Evolutionary conservation across 306 rosid species (phyloP).

Genomic region (Biancaea sappan): DNA sequence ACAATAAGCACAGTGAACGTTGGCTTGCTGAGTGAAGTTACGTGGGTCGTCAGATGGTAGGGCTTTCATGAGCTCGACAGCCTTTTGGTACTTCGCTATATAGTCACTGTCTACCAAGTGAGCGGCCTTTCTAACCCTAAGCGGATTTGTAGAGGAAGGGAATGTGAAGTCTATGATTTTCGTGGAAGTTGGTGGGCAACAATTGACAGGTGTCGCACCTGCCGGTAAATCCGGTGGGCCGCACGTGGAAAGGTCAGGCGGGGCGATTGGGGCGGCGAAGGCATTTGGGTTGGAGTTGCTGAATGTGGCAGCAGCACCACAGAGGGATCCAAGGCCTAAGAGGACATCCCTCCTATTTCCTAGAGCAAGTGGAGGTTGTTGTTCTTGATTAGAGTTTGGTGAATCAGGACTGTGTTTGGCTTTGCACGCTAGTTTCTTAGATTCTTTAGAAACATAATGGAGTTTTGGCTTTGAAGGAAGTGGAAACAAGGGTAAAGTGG

Average conservation of each 20-base stretch:
- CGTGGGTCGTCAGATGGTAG: slow-evolving; percentile 74
- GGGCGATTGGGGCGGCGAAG: slow-evolving; percentile 54
- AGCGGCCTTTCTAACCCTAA: slow-evolving; percentile 60
- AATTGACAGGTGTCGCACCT: slow-evolving; percentile 37
- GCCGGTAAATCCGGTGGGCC: slow-evolving; percentile 55
- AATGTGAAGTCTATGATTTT: slow-evolving; percentile 49
- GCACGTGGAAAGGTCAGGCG: slow-evolving; percentile 59
- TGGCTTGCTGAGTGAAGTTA: slow-evolving; percentile 66
- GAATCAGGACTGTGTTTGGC: slow-evolving; percentile 23
- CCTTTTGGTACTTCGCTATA: slow-evolving; percentile 54
- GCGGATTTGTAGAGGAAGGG: slow-evolving; percentile 20
- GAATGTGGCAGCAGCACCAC: slow-evolving; percentile 48
- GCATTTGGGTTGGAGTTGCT: slow-evolving; percentile 46
- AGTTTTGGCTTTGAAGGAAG: slow-evolving; percentile 18
- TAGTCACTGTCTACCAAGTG: slow-evolving; percentile 53
- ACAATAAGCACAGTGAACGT: slow-evolving; percentile 80
- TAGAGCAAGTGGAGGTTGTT: neutral
- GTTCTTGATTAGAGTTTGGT: slow-evolving; percentile 14
- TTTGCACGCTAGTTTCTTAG: slow-evolving; percentile 42
- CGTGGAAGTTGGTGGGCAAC: slow-evolving; percentile 65
- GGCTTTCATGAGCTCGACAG: slow-evolving; percentile 62
- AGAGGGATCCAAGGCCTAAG: slow-evolving; percentile 68
- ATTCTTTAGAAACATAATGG: neutral
- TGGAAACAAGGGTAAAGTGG: slow-evolving; percentile 22
- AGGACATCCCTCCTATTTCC: slow-evolving; percentile 61